Evolutionary conservation across 306 rosid genomes (phyloP), one percentile per base, ranked within the genome.

Genomic region (Alnus rubra): DNA sequence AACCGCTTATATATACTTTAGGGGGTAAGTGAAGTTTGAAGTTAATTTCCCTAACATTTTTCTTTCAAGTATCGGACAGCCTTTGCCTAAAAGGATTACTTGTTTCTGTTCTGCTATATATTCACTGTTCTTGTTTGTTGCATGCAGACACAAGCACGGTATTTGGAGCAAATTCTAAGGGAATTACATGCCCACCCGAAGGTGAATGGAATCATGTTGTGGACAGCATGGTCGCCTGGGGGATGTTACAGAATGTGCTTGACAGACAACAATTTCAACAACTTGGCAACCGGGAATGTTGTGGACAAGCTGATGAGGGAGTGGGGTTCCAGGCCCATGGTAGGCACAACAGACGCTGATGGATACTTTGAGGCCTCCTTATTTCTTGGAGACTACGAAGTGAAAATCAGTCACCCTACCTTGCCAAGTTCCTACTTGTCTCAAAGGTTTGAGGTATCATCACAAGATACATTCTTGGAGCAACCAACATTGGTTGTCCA

Each of bases 131-230:
- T 67, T 37, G 47, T 18, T 59, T 67, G 30, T 67, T 67, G 50
- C 67, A 10, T 81, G 82, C 77, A 94, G 91, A 82, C 86, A 31
- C 77, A 94, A 90, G 84, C 86, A 31, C 0, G 8, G 12, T 52
- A 82, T 83, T 83, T 94, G 51, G 93, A 94, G 86, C 85, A 83
- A 56, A 67, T 87, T 68, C 83, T 90, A 2, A 88, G 93, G 80
- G 98, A 90, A 76, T 53, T 59, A 54, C 80, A 85, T 9, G 86
- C 96, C 2, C 98, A 92, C 78, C 98, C 97, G 18, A 63, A 14
- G 10, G 79, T 94, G 42, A 50, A 69, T 5, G 98, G 98, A 4
- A 88, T 90, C 4, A 79, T 92, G 14, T 37, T 92, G 54, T 94
- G 97, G 94, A 80, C 90, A 55, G 88, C 79, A 47, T 71, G 89